phyloP scores from a whole-genome alignment of 345 rosid species.

The Hypericum perforatum region DNA sequence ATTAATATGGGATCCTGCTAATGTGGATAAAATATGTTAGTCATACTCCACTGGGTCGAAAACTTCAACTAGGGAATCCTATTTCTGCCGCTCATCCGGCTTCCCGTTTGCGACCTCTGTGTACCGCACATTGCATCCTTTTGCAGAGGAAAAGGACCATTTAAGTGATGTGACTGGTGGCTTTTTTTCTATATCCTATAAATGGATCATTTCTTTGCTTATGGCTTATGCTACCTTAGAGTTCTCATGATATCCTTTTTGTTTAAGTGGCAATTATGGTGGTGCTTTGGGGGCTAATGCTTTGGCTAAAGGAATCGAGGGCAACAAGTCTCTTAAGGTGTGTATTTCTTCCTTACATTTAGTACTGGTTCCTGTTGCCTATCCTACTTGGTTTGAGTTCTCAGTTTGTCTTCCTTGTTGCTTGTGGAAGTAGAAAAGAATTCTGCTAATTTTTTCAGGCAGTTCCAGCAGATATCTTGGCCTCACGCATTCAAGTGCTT shows the following conservation, averaged over 20 bases:
- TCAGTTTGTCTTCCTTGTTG: too few species aligned
- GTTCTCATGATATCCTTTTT: conserved; percentile 20
- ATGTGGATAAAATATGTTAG: too few species aligned
- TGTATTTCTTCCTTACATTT: conserved; percentile 1
- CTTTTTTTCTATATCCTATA: conserved; percentile 12
- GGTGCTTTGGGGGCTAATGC: conserved; percentile 96
- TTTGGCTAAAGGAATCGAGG: conserved; percentile 84
- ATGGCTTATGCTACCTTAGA: conserved; percentile 12
- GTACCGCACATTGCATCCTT: too few species aligned
- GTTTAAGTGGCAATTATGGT: conserved; percentile 84
- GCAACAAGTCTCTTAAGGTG: conserved; percentile 81
- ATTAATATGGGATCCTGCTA: too few species aligned
- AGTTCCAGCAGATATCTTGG: too few species aligned
- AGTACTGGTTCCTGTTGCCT: background rate
- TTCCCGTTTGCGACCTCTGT: too few species aligned
- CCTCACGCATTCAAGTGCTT: too few species aligned
- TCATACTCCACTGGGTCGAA: too few species aligned
- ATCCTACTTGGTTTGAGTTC: background rate
- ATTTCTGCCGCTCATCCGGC: too few species aligned
- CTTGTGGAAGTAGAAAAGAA: too few species aligned
- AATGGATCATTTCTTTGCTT: conserved; percentile 5
- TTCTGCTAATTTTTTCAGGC: too few species aligned
- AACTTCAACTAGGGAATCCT: too few species aligned
- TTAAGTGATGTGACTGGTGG: conserved; percentile 4
- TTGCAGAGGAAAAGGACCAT: background rate